Conservation (phyloP, 441 rosid species). For the Gossypium davidsonii region DNA sequence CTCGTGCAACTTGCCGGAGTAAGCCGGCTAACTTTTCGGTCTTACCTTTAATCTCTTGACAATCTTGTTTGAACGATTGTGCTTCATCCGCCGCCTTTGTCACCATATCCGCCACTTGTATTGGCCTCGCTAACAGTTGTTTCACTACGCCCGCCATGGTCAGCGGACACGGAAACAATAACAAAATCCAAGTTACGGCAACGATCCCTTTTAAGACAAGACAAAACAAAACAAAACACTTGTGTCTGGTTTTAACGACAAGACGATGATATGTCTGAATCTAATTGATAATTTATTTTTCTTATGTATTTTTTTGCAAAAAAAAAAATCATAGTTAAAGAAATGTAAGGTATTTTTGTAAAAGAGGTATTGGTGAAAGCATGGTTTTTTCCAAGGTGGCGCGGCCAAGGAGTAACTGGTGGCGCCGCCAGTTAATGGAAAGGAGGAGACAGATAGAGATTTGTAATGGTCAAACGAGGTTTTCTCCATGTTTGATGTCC, state of each 20-base stretch:
- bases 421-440: conserved; percentile 30
- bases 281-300: background rate
- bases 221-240: background rate
- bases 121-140: conserved; percentile 51
- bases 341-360: background rate
- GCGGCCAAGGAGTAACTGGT: conserved; percentile 8
- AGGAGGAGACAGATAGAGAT: conserved; percentile 16
- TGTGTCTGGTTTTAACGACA: background rate
- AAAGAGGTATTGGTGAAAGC: background rate
- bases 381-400: background rate
- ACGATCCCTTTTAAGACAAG: background rate
- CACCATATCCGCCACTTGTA: conserved; percentile 57
- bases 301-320: background rate
- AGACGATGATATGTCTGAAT: background rate
- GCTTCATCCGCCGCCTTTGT: conserved; percentile 50
- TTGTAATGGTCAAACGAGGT: conserved; percentile 40
- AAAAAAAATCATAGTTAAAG: background rate
- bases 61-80: conserved; percentile 61
- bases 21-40: conserved; percentile 56
- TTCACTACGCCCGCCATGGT: conserved; percentile 62
- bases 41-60: conserved; percentile 55
- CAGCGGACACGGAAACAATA: conserved; percentile 23
- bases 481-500: conserved; percentile 24
- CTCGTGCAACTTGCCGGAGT: conserved; percentile 64
- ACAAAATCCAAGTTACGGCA: background rate